Conservation (phyloP, 768 basidiomycete genomes). For the Suillus cothurnatus region DNA sequence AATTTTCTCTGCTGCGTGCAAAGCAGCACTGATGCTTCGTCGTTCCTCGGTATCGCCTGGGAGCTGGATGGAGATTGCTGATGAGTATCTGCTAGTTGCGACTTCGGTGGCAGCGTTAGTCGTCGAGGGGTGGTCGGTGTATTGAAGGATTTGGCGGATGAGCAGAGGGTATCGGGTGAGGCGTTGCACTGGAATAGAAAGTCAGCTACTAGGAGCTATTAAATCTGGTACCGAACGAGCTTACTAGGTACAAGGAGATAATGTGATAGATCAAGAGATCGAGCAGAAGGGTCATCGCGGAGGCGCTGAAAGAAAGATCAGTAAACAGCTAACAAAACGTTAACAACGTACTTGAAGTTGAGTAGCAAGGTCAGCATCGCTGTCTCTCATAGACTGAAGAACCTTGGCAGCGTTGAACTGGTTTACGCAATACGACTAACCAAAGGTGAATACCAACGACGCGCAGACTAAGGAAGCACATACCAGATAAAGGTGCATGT, state of each 20-base stretch:
- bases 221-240: conserved; percentile 22
- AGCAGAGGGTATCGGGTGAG: conserved; percentile 93
- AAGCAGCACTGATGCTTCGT: conserved; percentile 51
- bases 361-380: conserved; percentile 61
- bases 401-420: conserved; percentile 78
- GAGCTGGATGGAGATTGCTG: conserved; percentile 5
- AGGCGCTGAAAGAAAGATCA: conserved; percentile 49
- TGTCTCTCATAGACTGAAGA: conserved; percentile 70
- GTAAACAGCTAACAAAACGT: background rate
- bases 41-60: conserved; percentile 48
- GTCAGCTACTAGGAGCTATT: background rate
- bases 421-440: conserved; percentile 87
- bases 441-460: background rate
- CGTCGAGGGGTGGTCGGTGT: conserved; percentile 59
- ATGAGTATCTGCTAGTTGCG: background rate
- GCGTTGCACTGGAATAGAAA: conserved; percentile 73
- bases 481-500: conserved; percentile 83
- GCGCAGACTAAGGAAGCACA: conserved; percentile 19
- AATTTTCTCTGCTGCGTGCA: conserved; percentile 69
- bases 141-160: conserved; percentile 81
- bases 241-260: conserved; percentile 90
- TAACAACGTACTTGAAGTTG: conserved; percentile 60
- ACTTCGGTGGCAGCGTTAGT: background rate
- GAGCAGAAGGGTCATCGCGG: conserved; percentile 73
- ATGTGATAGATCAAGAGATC: conserved; percentile 87